Conservation (phyloP, 1,284 basidiomycete genomes). For the Melampsora americana region DNA sequence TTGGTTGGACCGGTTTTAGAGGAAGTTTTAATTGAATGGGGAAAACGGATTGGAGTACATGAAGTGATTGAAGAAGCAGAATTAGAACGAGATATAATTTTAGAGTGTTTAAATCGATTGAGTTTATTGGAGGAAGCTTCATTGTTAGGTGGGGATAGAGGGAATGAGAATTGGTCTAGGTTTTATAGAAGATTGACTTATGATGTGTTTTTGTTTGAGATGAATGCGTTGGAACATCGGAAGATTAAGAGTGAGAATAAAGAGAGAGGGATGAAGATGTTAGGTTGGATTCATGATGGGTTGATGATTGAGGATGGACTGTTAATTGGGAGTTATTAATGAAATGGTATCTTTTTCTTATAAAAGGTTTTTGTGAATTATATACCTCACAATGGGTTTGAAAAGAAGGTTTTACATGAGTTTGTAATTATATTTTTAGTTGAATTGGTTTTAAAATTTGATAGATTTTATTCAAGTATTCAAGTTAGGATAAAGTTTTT, state of each 20-base stretch:
- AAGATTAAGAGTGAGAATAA: background rate
- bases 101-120: slow-evolving; percentile 20
- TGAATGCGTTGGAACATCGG: background rate
- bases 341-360: background rate
- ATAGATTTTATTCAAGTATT: no score
- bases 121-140: background rate
- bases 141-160: background rate
- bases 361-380: no score
- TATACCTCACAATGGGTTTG: no score
- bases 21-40: slow-evolving; percentile 21
- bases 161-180: background rate
- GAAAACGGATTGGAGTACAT: background rate
- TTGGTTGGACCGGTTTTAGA: slow-evolving; percentile 8
- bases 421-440: no score
- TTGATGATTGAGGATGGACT: background rate
- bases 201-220: background rate
- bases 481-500: no score
- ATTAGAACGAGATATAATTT: slow-evolving; percentile 20
- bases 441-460: no score
- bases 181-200: background rate
- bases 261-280: background rate
- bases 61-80: slow-evolving; percentile 24
- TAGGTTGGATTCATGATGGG: background rate
- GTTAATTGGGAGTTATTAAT: background rate
- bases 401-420: no score